Conservation (phyloP, 202 grass and related monocot genomes). For the Bolboschoenoplectus hybrid region DNA sequence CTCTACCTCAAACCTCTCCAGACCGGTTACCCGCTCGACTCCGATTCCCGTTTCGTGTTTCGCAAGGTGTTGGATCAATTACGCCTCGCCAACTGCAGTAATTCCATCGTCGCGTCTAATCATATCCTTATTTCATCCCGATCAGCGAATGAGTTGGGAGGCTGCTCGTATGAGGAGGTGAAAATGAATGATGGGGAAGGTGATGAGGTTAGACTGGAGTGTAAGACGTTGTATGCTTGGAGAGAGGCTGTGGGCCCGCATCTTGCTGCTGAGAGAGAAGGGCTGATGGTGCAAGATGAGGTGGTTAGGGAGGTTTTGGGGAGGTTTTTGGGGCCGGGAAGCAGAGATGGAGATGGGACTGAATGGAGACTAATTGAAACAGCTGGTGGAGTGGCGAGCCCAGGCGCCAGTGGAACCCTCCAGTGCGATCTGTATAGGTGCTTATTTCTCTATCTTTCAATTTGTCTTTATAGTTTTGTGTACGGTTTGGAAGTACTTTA, state of each 20-base stretch:
- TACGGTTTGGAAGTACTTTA: neutral
- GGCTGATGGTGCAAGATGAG: constrained; percentile 58
- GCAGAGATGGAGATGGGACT: constrained; percentile 26
- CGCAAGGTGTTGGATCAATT: constrained; percentile 50
- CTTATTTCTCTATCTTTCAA: neutral
- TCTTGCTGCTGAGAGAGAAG: constrained; percentile 82
- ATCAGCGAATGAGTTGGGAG: constrained; percentile 41
- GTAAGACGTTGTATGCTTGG: constrained; percentile 84
- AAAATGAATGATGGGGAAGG: constrained; percentile 35
- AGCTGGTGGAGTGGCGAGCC: constrained; percentile 82
- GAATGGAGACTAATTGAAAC: constrained; percentile 88
- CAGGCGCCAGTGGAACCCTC: constrained; percentile 69
- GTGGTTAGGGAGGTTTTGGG: constrained; percentile 58
- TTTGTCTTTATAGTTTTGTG: neutral
- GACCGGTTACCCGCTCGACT: constrained; percentile 81
- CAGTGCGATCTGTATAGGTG: constrained; percentile 92
- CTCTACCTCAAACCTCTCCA: constrained; percentile 88
- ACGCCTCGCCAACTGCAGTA: constrained; percentile 21
- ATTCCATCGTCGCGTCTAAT: constrained; percentile 55
- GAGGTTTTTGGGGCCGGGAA: constrained; percentile 47
- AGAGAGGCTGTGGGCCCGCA: constrained; percentile 79
- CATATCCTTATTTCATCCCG: constrained; percentile 52
- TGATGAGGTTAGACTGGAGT: constrained; percentile 49
- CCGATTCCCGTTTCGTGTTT: constrained; percentile 77
- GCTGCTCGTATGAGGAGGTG: constrained; percentile 40